Conservation (phyloP, 345 rosid species). For the Eucalyptus coolabah region DNA sequence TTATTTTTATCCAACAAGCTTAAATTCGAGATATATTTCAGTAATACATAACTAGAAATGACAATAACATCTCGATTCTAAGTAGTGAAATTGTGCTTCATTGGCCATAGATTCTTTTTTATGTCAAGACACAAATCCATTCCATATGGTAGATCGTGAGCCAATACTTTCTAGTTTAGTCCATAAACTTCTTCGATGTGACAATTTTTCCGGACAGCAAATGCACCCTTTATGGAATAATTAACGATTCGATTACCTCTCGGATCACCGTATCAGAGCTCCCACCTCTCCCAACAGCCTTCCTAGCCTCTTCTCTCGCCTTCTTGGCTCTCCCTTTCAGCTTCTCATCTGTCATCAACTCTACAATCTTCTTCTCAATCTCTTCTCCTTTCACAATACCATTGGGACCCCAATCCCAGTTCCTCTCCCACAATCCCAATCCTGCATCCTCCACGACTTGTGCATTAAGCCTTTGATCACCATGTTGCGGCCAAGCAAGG, state of each 20-base stretch:
- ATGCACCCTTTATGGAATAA: background rate
- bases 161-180: background rate
- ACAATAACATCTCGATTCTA: background rate
- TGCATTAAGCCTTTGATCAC: conserved; percentile 1
- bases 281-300: conserved; percentile 12
- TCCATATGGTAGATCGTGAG: background rate
- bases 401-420: conserved; percentile 11
- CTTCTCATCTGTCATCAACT: conserved; percentile 10
- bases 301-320: conserved; percentile 11
- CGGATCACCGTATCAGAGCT: background rate
- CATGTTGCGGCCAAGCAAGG: conserved; percentile 25
- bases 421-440: background rate
- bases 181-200: background rate
- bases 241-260: background rate
- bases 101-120: background rate
- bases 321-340: background rate
- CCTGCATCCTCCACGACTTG: background rate
- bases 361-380: conserved; percentile 8
- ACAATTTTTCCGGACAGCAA: background rate
- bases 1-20: background rate
- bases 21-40: background rate
- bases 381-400: conserved; percentile 14
- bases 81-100: background rate
- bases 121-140: background rate
- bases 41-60: background rate